phyloP scores from a whole-genome alignment of 202 grass and related monocot species.

The Setaria viridis region DNA sequence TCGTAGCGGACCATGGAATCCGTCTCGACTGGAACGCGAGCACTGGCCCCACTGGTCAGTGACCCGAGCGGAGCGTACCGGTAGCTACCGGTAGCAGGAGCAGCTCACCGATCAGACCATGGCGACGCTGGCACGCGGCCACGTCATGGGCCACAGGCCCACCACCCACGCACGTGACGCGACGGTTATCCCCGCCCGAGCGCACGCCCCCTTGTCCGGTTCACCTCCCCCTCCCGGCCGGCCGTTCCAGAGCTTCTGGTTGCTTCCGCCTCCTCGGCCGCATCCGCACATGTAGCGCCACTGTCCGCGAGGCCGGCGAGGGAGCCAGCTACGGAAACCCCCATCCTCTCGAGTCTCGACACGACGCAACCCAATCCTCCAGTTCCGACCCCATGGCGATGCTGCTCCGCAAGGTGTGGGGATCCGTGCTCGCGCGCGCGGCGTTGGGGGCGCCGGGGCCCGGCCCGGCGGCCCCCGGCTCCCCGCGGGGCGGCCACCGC shows the following conservation, averaged over 20 bases:
- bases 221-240: neutral
- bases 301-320: neutral
- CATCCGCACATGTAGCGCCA: slow-evolving; percentile 35
- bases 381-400: slow-evolving; percentile 43
- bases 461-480: neutral
- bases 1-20: neutral
- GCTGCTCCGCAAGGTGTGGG: slow-evolving; percentile 70
- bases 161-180: neutral
- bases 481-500: slow-evolving; percentile 25
- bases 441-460: slow-evolving; percentile 13
- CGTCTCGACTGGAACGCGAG: neutral
- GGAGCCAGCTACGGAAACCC: neutral
- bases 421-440: slow-evolving; percentile 52
- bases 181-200: neutral
- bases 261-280: neutral
- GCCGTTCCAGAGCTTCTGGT: slow-evolving; percentile 9
- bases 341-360: neutral
- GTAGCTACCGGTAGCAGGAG: neutral
- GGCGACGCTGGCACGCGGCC: neutral
- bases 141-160: neutral
- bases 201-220: neutral
- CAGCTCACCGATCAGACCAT: neutral
- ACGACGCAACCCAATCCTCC: neutral
- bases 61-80: neutral
- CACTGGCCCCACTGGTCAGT: neutral